phyloP scores from a whole-genome alignment of 2,329 filamentous ascomycete genomes.

The Fusarium annulatum region DNA sequence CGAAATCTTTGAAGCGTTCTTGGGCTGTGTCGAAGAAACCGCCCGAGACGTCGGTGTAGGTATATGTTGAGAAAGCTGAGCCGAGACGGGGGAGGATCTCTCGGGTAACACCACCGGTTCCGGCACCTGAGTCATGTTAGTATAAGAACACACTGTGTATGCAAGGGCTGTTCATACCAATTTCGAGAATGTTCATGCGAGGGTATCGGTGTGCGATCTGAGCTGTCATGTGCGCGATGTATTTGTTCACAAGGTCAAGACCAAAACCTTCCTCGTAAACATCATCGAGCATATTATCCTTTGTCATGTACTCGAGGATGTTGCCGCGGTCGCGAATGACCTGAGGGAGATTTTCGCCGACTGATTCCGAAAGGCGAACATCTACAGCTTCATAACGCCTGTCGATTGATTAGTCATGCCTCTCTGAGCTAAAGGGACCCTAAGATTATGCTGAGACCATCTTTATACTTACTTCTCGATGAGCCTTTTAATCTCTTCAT shows the following conservation, averaged over 20 bases:
- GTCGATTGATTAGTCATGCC: not conserved
- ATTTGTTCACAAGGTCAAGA: not conserved
- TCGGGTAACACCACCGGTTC: not conserved
- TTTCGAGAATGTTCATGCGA: conserved; percentile 1
- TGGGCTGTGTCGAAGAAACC: conserved; percentile 5
- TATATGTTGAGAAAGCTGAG: not conserved
- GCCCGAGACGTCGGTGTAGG: conserved; percentile 1
- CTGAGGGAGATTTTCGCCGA: conserved; percentile 45
- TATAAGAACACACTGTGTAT: not conserved
- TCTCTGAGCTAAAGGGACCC: too few relatives aligned
- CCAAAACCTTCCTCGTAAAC: conserved; percentile 44
- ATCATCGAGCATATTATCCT: conserved; percentile 46
- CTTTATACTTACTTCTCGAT: too few relatives aligned
- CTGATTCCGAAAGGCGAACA: not conserved
- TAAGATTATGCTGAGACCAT: too few relatives aligned
- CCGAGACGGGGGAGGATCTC: not conserved
- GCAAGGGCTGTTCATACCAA: not conserved
- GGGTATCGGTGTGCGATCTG: not conserved
- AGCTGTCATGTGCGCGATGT: not conserved
- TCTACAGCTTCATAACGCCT: not conserved
- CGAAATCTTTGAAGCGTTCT: not conserved
- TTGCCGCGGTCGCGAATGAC: conserved; percentile 48
- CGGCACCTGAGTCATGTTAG: not conserved
- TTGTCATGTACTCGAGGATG: conserved; percentile 52
- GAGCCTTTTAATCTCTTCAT: not conserved